Evolutionary conservation across 1,284 basidiomycete species (phyloP).

Genomic region (Irpex rosettiformis): DNA sequence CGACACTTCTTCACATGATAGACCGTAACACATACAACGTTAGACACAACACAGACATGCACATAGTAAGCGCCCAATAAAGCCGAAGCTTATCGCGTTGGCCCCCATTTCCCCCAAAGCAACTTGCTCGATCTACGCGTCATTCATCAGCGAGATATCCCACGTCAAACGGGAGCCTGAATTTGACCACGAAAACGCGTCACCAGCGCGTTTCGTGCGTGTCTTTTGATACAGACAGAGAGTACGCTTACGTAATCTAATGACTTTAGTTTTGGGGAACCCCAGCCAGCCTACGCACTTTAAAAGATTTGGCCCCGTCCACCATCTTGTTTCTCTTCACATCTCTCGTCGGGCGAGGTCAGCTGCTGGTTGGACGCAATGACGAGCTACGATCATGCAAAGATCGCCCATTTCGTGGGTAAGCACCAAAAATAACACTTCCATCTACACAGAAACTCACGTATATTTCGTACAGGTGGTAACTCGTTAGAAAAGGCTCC

Average conservation of each 20-base stretch:
- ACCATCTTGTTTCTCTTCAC: not conserved
- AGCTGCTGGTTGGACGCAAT: slow-evolving; percentile 32
- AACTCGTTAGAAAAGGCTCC: slow-evolving; percentile 87
- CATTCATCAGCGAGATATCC: not conserved
- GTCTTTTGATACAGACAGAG: not conserved
- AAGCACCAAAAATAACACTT: slow-evolving; percentile 20
- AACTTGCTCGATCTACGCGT: not conserved
- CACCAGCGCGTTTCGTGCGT: not conserved
- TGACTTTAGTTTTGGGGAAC: slow-evolving; percentile 14
- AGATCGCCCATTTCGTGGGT: slow-evolving; percentile 88
- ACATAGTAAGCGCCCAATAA: too few species aligned
- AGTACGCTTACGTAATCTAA: slow-evolving; percentile 4
- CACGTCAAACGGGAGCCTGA: not conserved
- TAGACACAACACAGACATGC: too few species aligned
- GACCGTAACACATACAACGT: too few species aligned
- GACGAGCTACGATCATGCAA: slow-evolving; percentile 72
- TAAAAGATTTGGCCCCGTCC: not conserved
- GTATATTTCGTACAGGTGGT: slow-evolving; percentile 63
- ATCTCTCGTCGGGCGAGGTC: slow-evolving; percentile 6
- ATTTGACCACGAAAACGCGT: not conserved
- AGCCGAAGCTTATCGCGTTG: too few species aligned
- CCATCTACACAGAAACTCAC: slow-evolving; percentile 17
- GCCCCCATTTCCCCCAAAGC: not conserved
- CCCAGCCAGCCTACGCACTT: not conserved
- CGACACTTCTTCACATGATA: too few species aligned